Evolutionary conservation across 2,329 filamentous ascomycete species (phyloP), one percentile per base, ranked within the genome.

Genomic region (Xylaria digitata): DNA sequence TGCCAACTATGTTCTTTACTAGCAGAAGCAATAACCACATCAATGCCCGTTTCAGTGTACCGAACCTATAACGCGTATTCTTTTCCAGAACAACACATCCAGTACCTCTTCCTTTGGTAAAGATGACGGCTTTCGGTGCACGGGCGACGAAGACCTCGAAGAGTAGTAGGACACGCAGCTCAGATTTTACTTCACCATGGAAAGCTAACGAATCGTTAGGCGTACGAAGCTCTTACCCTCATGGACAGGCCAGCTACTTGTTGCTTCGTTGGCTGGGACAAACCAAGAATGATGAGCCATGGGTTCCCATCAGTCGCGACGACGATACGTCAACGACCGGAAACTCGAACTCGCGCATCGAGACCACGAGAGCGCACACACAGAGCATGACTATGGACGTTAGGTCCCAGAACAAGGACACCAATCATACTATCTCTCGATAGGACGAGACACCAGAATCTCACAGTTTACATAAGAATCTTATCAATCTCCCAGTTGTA

Each of bases 221-320:
- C 34, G n/a, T 19, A 45, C 17, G 43, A 21, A 19, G n/a, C 43
- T 45, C 43, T 45, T 19, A 9, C 21, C 6, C 17, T 9, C 43
- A 45, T 21, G 43, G n/a, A 45, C 5, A 45, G 2, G 21, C 43
- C n/a, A 45, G 43, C 43, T 45, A 45, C 19, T 19, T 17, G 21
- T 45, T 45, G 43, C 43, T 45, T 45, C n/a, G n/a, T 45, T 45
- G 43, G 43, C 6, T 45, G 43, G 43, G 43, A 6, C 43, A 45
- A 45, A 45, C 43, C 43, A 19, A 45, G 13, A 9, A 19, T 45
- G 43, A 45, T n/a, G 43, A 45, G n/a, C n/a, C 43, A 45, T 45
- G 43, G 43, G 21, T 6, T 21, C 43, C 43, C 43, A 45, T 45
- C 43, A 45, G 6, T 9, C 17, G 21, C 2, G n/a, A 19, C 6